Percentiles rank a stretch among this genome's conserved stretches.
Conservation (phyloP, 495 filamentous ascomycete species). For the Penicillium cosmopolitanum region DNA sequence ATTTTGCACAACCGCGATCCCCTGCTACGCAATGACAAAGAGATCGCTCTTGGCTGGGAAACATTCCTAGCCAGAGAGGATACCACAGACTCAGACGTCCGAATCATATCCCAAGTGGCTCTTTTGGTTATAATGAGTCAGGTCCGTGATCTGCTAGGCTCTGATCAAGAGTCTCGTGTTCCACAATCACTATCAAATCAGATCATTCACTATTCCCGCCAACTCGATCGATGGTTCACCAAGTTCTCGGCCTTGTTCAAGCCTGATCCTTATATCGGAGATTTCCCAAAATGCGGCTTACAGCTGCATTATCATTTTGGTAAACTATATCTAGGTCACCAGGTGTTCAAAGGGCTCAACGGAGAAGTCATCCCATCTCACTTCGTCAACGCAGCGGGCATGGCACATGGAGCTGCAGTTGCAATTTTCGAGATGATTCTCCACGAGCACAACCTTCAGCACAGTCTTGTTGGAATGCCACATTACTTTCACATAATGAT, state of each 20-base stretch:
- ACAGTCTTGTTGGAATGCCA: conserved; percentile 45
- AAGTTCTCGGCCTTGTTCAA: conserved; percentile 37
- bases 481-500: conserved; percentile 54
- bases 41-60: conserved; percentile 39
- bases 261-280: conserved; percentile 37
- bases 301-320: conserved; percentile 50
- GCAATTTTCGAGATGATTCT: conserved; percentile 48
- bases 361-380: conserved; percentile 36
- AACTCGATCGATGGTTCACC: conserved; percentile 46
- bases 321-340: conserved; percentile 48
- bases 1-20: conserved; percentile 50
- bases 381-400: conserved; percentile 39
- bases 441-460: conserved; percentile 38
- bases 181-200: conserved; percentile 36
- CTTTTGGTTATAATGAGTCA: conserved; percentile 44
- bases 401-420: conserved; percentile 44
- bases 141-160: conserved; percentile 42
- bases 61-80: conserved; percentile 33
- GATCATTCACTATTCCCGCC: conserved; percentile 39
- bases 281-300: conserved; percentile 46
- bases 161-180: conserved; percentile 35
- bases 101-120: conserved; percentile 42
- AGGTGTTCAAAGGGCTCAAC: conserved; percentile 46
- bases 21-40: conserved; percentile 42
- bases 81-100: conserved; percentile 39